Base-by-base conservation (phyloP, 305 asterid genomes). In the Petunia hybrid region DNA sequence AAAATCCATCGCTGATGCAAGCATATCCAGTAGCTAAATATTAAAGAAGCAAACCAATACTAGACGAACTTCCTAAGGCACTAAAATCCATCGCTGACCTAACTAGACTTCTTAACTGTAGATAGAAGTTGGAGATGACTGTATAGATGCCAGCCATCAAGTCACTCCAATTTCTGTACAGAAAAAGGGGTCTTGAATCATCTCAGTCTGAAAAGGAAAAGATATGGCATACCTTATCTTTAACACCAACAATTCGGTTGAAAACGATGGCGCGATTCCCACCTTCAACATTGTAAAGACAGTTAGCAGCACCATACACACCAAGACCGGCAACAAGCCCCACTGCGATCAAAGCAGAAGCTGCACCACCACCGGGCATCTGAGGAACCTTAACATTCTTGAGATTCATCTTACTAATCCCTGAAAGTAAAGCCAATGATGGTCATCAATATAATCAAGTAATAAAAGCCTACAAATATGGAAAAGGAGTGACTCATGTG, bases 211-310 rank as follows among this genome's bases (percentile, higher is more conserved):
- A 22, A 16, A 43, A 66, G 38, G 6, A 62, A 14, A 82, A 66
- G 60, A 82, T 78, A 67, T 4, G 5, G n/a, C 22, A 77, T 45
- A 93, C 99, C 98, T 95, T 92, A 22, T 94, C 97, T 80, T 92
- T 95, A 85, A 95, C 82, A 80, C 99, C 99, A 43, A 78, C 53
- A 60, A 95, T 56, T 53, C 98, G 98, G 84, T 95, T 92, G 91
- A 94, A 95, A 81, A 95, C 99, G 85, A 94, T 92, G 46, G 99
- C 99, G 39, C 98, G 92, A 83, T 94, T 97, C 57, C 99, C 99
- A 60, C 99, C 99, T 53, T 96, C 99, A 73, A 94, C 99, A 84
- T 96, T 96, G 92, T 94, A 96, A 85, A 96, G 97, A 86, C 98
- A 92, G 89, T 96, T 92, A 48, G 91, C 36, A 66, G 90, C 78